Base-by-base conservation (phyloP, 495 filamentous ascomycete genomes). In the Podospora australis region DNA sequence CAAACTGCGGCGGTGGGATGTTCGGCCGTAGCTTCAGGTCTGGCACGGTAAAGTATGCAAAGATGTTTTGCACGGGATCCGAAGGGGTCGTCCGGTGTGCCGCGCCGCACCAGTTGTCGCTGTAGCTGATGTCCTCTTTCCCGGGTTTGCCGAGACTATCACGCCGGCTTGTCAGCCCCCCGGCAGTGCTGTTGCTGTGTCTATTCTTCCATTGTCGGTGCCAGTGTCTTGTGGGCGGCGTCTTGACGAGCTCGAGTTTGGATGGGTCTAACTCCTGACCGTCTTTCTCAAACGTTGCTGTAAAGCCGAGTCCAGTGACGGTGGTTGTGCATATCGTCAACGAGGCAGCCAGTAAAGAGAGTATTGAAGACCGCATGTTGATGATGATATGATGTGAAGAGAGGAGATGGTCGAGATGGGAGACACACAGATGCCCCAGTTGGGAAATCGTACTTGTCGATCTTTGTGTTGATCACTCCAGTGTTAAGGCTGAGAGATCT, bases 41-140 rank as follows among this genome's bases (percentile, higher is more conserved):
- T 17, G 61, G 61, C 2, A 48, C 55, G 2, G 46, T 57, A 46
- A 64, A 59, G 42, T 53, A 60, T 1, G 48, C 49, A 14, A 57
- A 57, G n/a, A 54, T 45, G 46, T 46, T 62, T 39, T 32, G 20
- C 44, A 59, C 41, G 11, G 43, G 41, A 24, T 64, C 55, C 2
- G 48, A n/a, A 20, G 38, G 13, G 5, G 35, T 43, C 25, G 42
- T 38, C 30, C 55, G 58, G 40, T 62, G 53, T 23, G 58, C 54
- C 5, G 61, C 60, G 16, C 61, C 63, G 45, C 61, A 66, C 63
- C 61, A 66, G 54, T 62, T 60, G 7, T 52, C 48, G 32, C 58
- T 58, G 43, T 56, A 59, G 49, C 54, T 57, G 47, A 60, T 41
- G 17, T 24, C n/a, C 38, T 57, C 46, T 9, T 58, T 29, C 35